Conservation (phyloP, 345 rosid genomes). For the Garcia nutans region DNA sequence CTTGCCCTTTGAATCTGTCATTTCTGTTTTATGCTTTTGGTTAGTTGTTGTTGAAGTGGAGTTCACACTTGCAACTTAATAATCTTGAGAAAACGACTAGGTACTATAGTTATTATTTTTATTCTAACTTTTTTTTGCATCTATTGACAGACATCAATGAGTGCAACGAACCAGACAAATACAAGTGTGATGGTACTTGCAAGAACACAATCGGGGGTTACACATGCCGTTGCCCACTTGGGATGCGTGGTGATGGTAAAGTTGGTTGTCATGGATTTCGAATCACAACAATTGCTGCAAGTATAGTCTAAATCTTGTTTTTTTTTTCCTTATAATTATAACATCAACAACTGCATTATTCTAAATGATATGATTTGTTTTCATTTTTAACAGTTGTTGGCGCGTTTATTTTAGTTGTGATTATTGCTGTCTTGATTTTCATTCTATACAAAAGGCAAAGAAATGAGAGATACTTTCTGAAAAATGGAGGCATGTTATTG, state of each 20-base stretch:
- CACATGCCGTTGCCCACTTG: conserved; percentile 18
- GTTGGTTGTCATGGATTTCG: conserved; percentile 18
- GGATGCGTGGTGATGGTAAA: conserved; percentile 24
- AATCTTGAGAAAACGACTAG: too few relatives aligned
- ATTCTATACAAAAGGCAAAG: conserved; percentile 7
- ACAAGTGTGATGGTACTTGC: conserved; percentile 18
- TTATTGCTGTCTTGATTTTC: background rate
- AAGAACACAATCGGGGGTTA: conserved; percentile 10
- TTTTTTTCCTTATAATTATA: background rate
- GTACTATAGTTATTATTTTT: background rate
- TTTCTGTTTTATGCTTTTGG: too few relatives aligned
- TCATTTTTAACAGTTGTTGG: conserved; percentile 9
- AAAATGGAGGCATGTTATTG: conserved; percentile 32
- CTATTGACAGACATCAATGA: conserved; percentile 16
- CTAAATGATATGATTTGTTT: background rate
- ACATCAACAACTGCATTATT: background rate
- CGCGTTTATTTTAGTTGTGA: background rate
- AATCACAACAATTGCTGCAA: conserved; percentile 4
- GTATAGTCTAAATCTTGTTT: background rate
- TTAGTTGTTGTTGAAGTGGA: too few relatives aligned
- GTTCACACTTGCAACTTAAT: too few relatives aligned
- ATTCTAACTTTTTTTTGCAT: background rate
- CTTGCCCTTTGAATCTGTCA: background rate
- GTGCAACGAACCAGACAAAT: background rate
- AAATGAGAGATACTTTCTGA: conserved; percentile 22